Base-by-base conservation (phyloP, 257 asterid genomes). In the Perilla frutescens region DNA sequence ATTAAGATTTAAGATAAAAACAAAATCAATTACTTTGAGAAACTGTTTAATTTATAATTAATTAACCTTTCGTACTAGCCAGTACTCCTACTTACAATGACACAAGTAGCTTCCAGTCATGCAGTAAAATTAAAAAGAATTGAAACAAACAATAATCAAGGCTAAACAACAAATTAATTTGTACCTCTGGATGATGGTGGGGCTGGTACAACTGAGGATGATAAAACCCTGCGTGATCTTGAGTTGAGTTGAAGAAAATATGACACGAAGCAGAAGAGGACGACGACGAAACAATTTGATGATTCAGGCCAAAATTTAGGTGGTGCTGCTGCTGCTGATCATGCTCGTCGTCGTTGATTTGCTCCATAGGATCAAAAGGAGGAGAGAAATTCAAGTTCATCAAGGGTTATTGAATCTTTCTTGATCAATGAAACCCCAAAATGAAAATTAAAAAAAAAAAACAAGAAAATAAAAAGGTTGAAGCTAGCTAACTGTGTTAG, bases 221-320 rank as follows among this genome's bases (percentile, higher is more conserved):
- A 71, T 78, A 81, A 61, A 41, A 79, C 47, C 76, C 82, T 4
- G 39, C 50, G 53, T 75, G 87, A 87, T 87, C 89, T 71, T 78
- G 93, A 73, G 82, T 29, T 3, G 84, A 61, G 50, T 60, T 62
- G 79, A 84, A 83, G 85, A 81, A 86, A 15, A 81, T 53, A 73
- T 55, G 84, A 58, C 73, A 82, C 0, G 88, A 72, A 56, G 55
- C 68, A 3, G 91, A 76, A 50, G 96, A 76, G 1, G 96, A 81
- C 1, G 55, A 44, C 0, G 89, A 85, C 0, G 90, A 74, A 72
- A 79, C 70, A 8, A 77, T 50, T 43, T 68, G 67, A 0, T 86
- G 80, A 55, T 70, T 60, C 5, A 82, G 81, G 62, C 58, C 74
- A 39, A 84, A 80, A 37, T 61, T 65, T 40, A 65, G 83, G 61